phyloP scores from a whole-genome alignment of 2,329 filamentous ascomycete species.

The Chrysoporthe austroafricana region DNA sequence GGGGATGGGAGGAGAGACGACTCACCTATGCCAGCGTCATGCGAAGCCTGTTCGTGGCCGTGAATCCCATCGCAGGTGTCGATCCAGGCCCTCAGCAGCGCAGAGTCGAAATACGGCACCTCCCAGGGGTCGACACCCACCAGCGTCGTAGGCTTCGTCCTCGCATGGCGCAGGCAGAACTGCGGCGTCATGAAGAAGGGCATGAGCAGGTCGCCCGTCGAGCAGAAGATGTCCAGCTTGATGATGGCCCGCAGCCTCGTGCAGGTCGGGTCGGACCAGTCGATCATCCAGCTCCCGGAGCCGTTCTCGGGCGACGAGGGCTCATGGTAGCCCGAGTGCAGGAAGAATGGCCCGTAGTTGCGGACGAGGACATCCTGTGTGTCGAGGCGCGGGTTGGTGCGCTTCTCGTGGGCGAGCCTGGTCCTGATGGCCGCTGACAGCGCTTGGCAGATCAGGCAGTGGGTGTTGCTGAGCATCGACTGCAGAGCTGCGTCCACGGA shows the following conservation, averaged over 20 bases:
- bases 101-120: constrained; percentile 7
- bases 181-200: constrained; percentile 10
- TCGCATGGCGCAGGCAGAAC: not conserved
- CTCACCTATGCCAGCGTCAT: constrained; percentile 1
- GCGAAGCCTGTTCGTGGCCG: not conserved
- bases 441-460: constrained; percentile 13
- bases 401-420: constrained; percentile 14
- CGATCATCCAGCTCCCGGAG: constrained; percentile 10
- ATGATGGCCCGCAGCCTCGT: constrained; percentile 9
- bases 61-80: constrained; percentile 13
- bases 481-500: constrained; percentile 14
- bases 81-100: constrained; percentile 7
- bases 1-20: not conserved
- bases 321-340: constrained; percentile 10
- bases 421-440: not conserved
- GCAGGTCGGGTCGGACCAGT: constrained; percentile 13
- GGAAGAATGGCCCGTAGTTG: constrained; percentile 8
- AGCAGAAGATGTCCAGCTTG: constrained; percentile 10
- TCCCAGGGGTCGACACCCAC: constrained; percentile 10
- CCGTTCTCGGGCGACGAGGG: constrained; percentile 1
- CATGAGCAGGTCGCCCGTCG: not conserved
- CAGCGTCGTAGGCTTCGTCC: constrained; percentile 5
- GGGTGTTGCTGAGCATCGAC: constrained; percentile 1
- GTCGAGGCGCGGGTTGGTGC: constrained; percentile 1
- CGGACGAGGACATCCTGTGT: constrained; percentile 6